Evolutionary conservation across 805 yeast species (phyloP).

Genomic region (Lachancea lanzarotensis): DNA sequence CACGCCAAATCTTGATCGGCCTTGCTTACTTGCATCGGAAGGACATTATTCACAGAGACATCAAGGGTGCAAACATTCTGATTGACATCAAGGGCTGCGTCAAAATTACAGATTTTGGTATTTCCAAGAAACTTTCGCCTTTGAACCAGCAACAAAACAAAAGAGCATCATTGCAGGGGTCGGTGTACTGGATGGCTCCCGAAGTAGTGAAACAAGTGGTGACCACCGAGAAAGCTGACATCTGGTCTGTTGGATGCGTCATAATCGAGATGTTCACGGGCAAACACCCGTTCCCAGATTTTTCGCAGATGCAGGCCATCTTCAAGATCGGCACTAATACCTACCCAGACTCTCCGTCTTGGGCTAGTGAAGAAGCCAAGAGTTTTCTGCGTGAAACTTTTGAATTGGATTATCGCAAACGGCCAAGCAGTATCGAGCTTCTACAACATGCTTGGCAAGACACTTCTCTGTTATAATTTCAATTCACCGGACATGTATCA

Average conservation of each 20-base stretch:
- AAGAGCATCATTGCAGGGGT: conserved; percentile 86
- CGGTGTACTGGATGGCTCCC: conserved; percentile 99
- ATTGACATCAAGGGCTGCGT: conserved; percentile 76
- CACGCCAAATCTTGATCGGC: conserved; percentile 71
- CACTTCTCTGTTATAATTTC: conserved; percentile 10
- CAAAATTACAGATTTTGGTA: conserved; percentile 83
- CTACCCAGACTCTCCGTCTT: conserved; percentile 71
- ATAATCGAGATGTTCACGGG: conserved; percentile 95
- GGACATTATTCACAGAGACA: conserved; percentile 78
- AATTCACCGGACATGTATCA: too few relatives aligned
- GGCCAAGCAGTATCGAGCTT: conserved; percentile 70
- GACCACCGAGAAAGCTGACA: conserved; percentile 87
- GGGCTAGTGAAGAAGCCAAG: conserved; percentile 61
- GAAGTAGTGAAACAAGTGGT: conserved; percentile 93
- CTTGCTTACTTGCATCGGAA: conserved; percentile 66
- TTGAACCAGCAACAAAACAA: conserved; percentile 38
- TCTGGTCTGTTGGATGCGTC: conserved; percentile 95
- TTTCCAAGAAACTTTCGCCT: conserved; percentile 62
- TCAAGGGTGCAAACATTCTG: conserved; percentile 81
- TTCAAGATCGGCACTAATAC: conserved; percentile 86
- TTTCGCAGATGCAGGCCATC: conserved; percentile 94
- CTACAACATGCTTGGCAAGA: conserved; percentile 43
- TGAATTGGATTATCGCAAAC: conserved; percentile 61
- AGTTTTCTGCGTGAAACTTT: conserved; percentile 64
- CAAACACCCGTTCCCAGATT: conserved; percentile 90